phyloP scores from a whole-genome alignment of 1,139 yeast genomes.

The Ogataea hybrid region DNA sequence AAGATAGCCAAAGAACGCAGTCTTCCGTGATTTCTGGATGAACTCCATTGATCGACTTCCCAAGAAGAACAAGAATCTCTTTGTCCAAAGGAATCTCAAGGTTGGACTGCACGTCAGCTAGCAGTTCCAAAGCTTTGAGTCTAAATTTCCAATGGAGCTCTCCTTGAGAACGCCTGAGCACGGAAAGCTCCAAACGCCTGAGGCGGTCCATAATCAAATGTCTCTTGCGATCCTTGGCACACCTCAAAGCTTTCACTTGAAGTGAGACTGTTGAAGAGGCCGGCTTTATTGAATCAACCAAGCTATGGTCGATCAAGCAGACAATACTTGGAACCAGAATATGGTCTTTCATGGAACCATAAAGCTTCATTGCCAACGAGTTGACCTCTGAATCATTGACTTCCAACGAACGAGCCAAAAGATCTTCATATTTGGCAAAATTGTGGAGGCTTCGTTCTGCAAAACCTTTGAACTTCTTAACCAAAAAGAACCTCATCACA shows the following conservation, averaged over 20 bases:
- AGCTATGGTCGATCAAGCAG: constrained; percentile 49
- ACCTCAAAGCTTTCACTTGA: constrained; percentile 53
- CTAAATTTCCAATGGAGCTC: constrained; percentile 71
- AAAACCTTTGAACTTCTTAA: constrained; percentile 45
- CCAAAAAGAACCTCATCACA: constrained; percentile 55
- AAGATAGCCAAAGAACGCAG: constrained; percentile 62
- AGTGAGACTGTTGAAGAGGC: constrained; percentile 52
- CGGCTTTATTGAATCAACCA: constrained; percentile 57
- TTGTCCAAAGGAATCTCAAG: constrained; percentile 48
- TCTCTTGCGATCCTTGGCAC: constrained; percentile 60
- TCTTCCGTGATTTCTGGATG: constrained; percentile 73
- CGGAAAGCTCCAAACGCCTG: constrained; percentile 41
- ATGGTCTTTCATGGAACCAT: constrained; percentile 45
- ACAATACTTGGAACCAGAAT: constrained; percentile 59
- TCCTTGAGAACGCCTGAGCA: constrained; percentile 36
- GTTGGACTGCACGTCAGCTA: constrained; percentile 55
- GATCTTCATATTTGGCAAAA: constrained; percentile 27
- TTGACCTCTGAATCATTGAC: constrained; percentile 59
- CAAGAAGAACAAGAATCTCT: constrained; percentile 46
- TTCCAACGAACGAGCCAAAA: constrained; percentile 43
- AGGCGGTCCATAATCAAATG: constrained; percentile 41
- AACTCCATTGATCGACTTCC: constrained; percentile 54
- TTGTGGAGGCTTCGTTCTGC: constrained; percentile 26
- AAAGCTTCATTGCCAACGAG: constrained; percentile 48
- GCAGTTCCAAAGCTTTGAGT: constrained; percentile 51